These are phyloP conservation scores for Strobilomyces dryophilus DNA, from an alignment of 768 basidiomycete species.

Conservation along the genomic window DNA sequence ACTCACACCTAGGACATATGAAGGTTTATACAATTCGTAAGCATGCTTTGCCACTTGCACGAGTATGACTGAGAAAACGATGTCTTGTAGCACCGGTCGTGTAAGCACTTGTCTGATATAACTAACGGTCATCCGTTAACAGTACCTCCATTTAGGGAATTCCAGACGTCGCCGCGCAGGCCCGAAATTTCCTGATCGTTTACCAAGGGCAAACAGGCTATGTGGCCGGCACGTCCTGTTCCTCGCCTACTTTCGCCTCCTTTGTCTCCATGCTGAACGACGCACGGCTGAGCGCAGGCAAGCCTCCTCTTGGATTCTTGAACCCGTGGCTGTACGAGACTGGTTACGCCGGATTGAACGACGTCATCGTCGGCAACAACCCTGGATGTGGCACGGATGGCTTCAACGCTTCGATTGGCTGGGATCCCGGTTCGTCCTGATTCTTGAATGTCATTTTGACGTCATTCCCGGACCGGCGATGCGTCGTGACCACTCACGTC, in stretches of 20 bases:
- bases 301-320: conserved; percentile 56
- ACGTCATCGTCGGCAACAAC: conserved; percentile 56
- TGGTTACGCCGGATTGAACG: conserved; percentile 42
- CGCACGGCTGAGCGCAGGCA: conserved; percentile 42
- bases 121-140: no score
- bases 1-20: conserved; percentile 46
- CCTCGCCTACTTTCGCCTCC: conserved; percentile 61
- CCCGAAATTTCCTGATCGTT: conserved; percentile 45
- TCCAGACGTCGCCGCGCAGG: conserved; percentile 68
- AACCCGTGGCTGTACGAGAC: conserved; percentile 55
- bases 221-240: conserved; percentile 62
- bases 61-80: background rate
- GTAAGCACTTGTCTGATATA: conserved; percentile 31
- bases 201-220: conserved; percentile 34
- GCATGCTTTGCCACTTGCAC: background rate
- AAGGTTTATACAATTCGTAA: conserved; percentile 59
- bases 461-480: no score
- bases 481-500: no score
- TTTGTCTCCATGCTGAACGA: conserved; percentile 66
- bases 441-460: no score
- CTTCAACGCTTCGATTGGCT: conserved; percentile 57
- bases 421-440: conserved; percentile 50
- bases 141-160: conserved; percentile 34
- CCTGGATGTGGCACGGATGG: conserved; percentile 60
- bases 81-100: conserved; percentile 41